Percentiles rank a stretch among this genome's conserved stretches.
These are phyloP conservation scores for Lactifluus subvellereus DNA, from an alignment of 768 basidiomycete genomes.

Conservation along the genomic window DNA sequence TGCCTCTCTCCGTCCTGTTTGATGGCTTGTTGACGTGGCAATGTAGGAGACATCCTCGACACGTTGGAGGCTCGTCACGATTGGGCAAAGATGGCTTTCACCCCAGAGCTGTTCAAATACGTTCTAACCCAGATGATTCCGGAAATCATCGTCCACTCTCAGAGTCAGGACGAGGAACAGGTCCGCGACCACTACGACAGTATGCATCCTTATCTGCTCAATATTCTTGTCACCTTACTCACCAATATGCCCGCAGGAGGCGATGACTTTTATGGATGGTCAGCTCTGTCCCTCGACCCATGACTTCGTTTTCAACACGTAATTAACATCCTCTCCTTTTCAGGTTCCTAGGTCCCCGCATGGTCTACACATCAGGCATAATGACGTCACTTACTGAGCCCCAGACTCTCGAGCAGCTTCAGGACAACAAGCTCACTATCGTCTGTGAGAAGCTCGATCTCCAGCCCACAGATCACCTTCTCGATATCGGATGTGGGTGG, in stretches of 20 bases:
- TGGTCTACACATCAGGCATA: conserved; percentile 97
- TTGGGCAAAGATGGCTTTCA: conserved; percentile 91
- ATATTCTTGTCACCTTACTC: conserved; percentile 3
- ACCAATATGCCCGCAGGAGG: conserved; percentile 49
- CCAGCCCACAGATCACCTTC: conserved; percentile 74
- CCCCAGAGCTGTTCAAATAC: conserved; percentile 87
- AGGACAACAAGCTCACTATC: conserved; percentile 95
- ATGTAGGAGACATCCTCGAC: conserved; percentile 84
- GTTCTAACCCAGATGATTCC: conserved; percentile 84
- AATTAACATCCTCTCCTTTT: background rate
- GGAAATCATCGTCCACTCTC: conserved; percentile 91
- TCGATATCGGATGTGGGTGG: conserved; percentile 94
- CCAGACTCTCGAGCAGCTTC: conserved; percentile 87
- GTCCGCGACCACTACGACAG: conserved; percentile 95
- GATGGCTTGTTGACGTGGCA: conserved; percentile 12
- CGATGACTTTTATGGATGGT: conserved; percentile 95
- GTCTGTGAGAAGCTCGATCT: conserved; percentile 94
- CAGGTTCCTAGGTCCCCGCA: conserved; percentile 91
- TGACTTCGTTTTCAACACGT: background rate
- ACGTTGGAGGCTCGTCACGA: conserved; percentile 93
- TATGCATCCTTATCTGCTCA: conserved; percentile 32
- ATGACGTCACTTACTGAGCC: conserved; percentile 61
- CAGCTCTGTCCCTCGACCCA: conserved; percentile 13
- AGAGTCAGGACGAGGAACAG: conserved; percentile 89
- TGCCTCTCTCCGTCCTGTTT: conserved; percentile 24